Evolutionary conservation across 768 basidiomycete species (phyloP).

Genomic region (Pleurotus sapidus): DNA sequence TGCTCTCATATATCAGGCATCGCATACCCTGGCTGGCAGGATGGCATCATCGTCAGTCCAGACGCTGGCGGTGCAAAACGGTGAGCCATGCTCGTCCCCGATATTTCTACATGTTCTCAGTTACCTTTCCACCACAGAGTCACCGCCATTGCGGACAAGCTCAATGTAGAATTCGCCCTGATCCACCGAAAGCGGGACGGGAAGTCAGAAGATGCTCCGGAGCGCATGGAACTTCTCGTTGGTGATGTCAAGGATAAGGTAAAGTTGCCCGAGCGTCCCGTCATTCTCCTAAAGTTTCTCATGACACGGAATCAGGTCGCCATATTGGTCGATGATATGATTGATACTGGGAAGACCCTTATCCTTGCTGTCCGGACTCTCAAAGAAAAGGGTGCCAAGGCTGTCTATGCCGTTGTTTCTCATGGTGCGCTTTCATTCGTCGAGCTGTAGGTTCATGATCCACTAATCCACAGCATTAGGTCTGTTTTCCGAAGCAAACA

Average conservation of each 20-base stretch:
- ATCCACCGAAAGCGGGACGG: conserved; percentile 89
- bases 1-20: conserved; percentile 90
- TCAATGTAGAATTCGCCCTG: conserved; percentile 92
- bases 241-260: conserved; percentile 93
- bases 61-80: conserved; percentile 99
- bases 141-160: conserved; percentile 93
- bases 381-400: conserved; percentile 83
- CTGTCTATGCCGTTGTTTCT: conserved; percentile 85
- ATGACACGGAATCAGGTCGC: conserved; percentile 55
- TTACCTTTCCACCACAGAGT: conserved; percentile 48
- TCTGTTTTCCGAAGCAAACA: conserved; percentile 73
- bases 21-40: conserved; percentile 81
- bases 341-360: conserved; percentile 92
- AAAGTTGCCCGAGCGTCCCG: conserved; percentile 8
- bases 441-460: not conserved
- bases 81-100: conserved; percentile 42
- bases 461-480: conserved; percentile 38
- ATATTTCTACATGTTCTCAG: conserved; percentile 2
- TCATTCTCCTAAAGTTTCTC: conserved; percentile 1
- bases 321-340: conserved; percentile 98
- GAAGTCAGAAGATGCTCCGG: conserved; percentile 60
- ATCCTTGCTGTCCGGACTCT: conserved; percentile 82
- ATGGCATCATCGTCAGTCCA: conserved; percentile 91
- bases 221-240: conserved; percentile 90
- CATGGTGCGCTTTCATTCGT: conserved; percentile 61